Conservation (phyloP, 2,329 filamentous ascomycete species). For the Magnaporthiopsis incrustans region DNA sequence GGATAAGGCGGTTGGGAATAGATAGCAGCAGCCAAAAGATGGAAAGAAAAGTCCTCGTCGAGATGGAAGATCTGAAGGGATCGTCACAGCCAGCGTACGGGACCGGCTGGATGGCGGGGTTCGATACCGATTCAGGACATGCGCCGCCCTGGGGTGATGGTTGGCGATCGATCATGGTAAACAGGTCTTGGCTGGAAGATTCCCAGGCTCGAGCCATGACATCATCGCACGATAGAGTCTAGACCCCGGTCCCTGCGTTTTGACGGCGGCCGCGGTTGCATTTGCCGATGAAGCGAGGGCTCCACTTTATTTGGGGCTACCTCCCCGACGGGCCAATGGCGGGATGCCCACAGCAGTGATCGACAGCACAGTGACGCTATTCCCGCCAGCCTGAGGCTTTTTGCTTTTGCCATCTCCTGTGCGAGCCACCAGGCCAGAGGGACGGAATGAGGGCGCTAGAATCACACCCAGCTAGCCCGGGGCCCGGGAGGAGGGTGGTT, state of each 20-base stretch:
- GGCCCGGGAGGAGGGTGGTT: background rate
- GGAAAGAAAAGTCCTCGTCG: background rate
- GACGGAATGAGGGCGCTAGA: too few species aligned
- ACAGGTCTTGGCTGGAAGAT: too few species aligned
- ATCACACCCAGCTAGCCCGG: too few species aligned
- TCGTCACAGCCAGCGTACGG: background rate
- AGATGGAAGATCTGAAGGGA: background rate
- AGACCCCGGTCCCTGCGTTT: background rate
- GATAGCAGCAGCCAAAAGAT: background rate
- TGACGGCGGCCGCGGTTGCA: background rate
- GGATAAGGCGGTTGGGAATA: background rate
- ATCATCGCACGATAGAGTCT: background rate
- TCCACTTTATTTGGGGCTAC: background rate
- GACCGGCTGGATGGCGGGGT: too few species aligned
- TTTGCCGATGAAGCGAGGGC: background rate
- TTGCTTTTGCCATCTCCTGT: background rate
- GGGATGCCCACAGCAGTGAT: background rate
- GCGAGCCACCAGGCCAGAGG: too few species aligned
- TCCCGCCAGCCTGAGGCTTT: background rate
- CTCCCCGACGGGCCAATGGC: background rate
- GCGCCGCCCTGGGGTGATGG: too few species aligned
- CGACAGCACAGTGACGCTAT: slow-evolving; percentile 7
- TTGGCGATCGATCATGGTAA: background rate
- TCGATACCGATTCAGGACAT: too few species aligned
- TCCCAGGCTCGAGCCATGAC: background rate